These are phyloP conservation scores for Pichia cabralensis DNA, from an alignment of 805 yeast species.

Conservation along the genomic window DNA sequence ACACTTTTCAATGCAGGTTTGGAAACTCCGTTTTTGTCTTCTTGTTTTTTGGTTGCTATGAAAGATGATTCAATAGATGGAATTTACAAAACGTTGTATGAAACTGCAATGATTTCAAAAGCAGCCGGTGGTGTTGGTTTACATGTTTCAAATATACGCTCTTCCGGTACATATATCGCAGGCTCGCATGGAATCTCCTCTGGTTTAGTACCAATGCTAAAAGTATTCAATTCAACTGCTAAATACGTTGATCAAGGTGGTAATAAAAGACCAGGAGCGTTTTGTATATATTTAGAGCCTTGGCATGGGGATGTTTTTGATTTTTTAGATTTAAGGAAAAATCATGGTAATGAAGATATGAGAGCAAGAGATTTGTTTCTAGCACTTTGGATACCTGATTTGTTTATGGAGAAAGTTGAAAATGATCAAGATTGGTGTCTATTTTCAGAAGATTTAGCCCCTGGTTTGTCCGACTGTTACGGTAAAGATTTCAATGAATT, in stretches of 20 bases:
- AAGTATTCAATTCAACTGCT: constrained; percentile 93
- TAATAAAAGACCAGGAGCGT: constrained; percentile 95
- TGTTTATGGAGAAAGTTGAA: constrained; percentile 88
- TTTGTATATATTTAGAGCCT: constrained; percentile 88
- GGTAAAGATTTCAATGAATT: constrained; percentile 75
- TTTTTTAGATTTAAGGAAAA: constrained; percentile 77
- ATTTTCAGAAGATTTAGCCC: constrained; percentile 83
- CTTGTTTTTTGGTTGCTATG: constrained; percentile 88
- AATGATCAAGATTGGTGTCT: constrained; percentile 73
- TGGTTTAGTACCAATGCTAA: constrained; percentile 92
- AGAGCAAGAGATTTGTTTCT: constrained; percentile 90
- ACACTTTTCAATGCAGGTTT: constrained; percentile 93
- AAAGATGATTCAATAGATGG: constrained; percentile 94
- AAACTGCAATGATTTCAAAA: constrained; percentile 84
- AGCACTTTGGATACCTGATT: constrained; percentile 91
- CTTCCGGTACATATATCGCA: constrained; percentile 79
- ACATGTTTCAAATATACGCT: constrained; percentile 78
- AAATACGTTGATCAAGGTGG: constrained; percentile 98
- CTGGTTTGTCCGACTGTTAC: constrained; percentile 71
- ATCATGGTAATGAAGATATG: constrained; percentile 89
- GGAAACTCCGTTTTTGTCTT: constrained; percentile 73
- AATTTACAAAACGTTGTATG: constrained; percentile 79
- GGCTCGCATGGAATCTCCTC: constrained; percentile 90
- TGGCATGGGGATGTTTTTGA: constrained; percentile 94
- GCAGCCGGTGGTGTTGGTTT: constrained; percentile 95